phyloP scores from a whole-genome alignment of 805 yeast species.

The Metschnikowia anglica region DNA sequence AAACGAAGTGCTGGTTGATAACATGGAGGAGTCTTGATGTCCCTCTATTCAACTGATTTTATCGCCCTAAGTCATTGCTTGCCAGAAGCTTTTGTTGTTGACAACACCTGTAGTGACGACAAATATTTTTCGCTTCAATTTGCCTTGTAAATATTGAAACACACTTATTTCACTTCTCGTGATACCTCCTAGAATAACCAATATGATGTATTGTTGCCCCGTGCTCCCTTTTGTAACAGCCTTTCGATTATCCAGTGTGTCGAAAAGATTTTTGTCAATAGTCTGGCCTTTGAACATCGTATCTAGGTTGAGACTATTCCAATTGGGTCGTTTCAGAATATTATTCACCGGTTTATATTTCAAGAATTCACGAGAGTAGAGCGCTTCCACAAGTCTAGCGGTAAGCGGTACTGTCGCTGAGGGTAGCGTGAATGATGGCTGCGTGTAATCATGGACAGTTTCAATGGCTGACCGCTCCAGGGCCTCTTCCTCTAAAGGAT shows the following conservation, averaged over 20 bases:
- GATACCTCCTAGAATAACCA: conserved; percentile 78
- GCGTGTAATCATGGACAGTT: conserved; percentile 36
- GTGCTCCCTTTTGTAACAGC: not conserved
- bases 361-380: conserved; percentile 57
- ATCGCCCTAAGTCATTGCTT: conserved; percentile 1
- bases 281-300: conserved; percentile 44
- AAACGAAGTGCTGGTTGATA: not conserved
- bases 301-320: conserved; percentile 45
- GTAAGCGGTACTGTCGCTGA: conserved; percentile 76
- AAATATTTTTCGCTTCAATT: conserved; percentile 39
- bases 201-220: conserved; percentile 34
- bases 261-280: conserved; percentile 36
- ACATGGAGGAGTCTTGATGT: not conserved
- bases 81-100: conserved; percentile 32
- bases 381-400: conserved; percentile 64
- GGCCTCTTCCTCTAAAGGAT: conserved; percentile 41
- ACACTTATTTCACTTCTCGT: conserved; percentile 83
- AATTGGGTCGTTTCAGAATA: conserved; percentile 37
- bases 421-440: conserved; percentile 66
- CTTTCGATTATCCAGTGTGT: conserved; percentile 24
- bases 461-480: conserved; percentile 11
- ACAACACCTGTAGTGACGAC: conserved; percentile 47
- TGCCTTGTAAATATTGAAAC: conserved; percentile 55
- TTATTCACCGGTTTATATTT: conserved; percentile 40
- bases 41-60: not conserved